Conservation (phyloP, 108 stramenopile species). For the Asterionellopsis glacialis region DNA sequence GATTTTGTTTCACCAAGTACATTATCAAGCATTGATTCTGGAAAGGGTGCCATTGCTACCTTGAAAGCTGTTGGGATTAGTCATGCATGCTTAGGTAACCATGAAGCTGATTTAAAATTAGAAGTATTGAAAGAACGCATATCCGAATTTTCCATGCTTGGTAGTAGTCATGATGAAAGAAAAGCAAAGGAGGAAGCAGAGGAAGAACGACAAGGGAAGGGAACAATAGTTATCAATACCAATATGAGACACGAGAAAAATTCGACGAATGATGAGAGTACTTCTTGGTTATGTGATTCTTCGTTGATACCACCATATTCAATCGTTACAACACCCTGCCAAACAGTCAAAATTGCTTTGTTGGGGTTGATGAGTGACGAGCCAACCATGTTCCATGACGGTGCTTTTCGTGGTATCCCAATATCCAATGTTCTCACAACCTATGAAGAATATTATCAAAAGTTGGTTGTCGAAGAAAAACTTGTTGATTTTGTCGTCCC, state of each 20-base stretch:
- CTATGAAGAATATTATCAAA: constrained; percentile 11
- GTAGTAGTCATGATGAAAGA: background rate
- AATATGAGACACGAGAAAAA: constrained; percentile 40
- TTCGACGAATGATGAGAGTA: constrained; percentile 19
- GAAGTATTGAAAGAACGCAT: constrained; percentile 35
- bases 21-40: constrained; percentile 62
- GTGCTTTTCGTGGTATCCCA: constrained; percentile 56
- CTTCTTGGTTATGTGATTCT: constrained; percentile 12
- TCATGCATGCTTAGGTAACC: constrained; percentile 74
- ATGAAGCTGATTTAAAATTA: constrained; percentile 66
- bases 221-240: constrained; percentile 42
- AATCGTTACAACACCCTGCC: constrained; percentile 18
- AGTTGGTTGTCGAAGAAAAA: constrained; percentile 6
- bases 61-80: constrained; percentile 53
- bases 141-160: constrained; percentile 24
- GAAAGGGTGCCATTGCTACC: constrained; percentile 53
- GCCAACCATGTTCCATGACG: constrained; percentile 52
- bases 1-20: constrained; percentile 70
- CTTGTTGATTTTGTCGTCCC: constrained; percentile 42
- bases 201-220: constrained; percentile 13
- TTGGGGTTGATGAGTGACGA: constrained; percentile 73
- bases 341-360: constrained; percentile 38
- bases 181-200: background rate
- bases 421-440: constrained; percentile 46
- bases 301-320: constrained; percentile 20